A percentile compares a stretch with the other conserved stretches of the same genome.
phyloP scores from a whole-genome alignment of 352 stramenopile genomes.

The Globisporangium emineosum region DNA sequence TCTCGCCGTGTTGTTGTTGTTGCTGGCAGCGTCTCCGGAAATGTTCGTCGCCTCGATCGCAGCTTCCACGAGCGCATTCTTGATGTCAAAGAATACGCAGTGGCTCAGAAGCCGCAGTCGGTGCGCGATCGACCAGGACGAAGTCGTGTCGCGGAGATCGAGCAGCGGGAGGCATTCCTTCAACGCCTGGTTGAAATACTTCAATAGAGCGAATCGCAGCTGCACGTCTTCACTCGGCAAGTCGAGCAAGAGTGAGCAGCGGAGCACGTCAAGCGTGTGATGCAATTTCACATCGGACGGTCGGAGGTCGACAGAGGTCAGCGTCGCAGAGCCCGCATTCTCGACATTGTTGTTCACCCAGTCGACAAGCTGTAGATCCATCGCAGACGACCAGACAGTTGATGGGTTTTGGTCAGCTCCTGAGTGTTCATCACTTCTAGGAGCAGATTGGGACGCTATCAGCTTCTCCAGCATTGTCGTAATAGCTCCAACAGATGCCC shows the following conservation, averaged over 20 bases:
- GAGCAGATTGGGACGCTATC: constrained; percentile 3
- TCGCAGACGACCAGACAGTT: constrained; percentile 48
- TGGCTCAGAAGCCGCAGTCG: constrained; percentile 68
- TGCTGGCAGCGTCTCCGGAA: constrained; percentile 41
- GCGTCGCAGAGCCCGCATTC: constrained; percentile 23
- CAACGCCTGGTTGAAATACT: constrained; percentile 77
- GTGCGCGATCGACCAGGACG: constrained; percentile 72
- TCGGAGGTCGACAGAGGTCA: constrained; percentile 57
- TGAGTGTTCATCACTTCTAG: neutral
- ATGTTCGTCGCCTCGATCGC: constrained; percentile 76
- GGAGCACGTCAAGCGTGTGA: constrained; percentile 61
- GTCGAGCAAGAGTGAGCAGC: constrained; percentile 66
- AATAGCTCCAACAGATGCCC: constrained; percentile 38
- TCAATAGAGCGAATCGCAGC: constrained; percentile 76
- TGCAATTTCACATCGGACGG: constrained; percentile 72
- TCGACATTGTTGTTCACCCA: constrained; percentile 86
- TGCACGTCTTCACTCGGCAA: constrained; percentile 56
- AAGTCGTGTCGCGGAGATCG: constrained; percentile 71
- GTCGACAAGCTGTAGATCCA: constrained; percentile 85
- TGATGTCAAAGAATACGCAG: constrained; percentile 88
- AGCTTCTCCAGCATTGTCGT: constrained; percentile 34
- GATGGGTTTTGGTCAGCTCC: too few relatives aligned
- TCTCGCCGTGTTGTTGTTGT: constrained; percentile 60
- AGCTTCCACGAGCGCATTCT: constrained; percentile 74
- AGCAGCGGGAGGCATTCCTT: constrained; percentile 67